Conservation (phyloP, 345 rosid species). For the Pistacia integerrima region DNA sequence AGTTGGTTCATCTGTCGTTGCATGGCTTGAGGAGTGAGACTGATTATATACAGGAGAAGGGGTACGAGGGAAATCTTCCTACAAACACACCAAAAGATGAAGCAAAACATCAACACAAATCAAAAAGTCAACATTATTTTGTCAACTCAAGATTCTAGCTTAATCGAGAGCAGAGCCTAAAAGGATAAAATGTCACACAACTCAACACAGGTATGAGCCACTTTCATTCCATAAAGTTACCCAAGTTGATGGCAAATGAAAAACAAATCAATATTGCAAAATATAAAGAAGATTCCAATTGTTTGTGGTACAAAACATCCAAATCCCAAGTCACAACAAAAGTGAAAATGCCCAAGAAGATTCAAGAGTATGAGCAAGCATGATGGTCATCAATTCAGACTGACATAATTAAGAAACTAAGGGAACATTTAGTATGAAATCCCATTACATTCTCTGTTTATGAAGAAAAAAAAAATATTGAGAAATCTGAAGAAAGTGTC, state of each 20-base stretch:
- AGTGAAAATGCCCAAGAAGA: neutral
- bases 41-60: conserved; percentile 78
- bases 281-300: neutral
- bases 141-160: neutral
- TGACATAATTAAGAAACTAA: neutral
- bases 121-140: no score
- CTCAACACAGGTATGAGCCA: neutral
- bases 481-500: neutral
- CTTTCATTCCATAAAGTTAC: neutral
- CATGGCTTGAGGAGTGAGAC: conserved; percentile 67
- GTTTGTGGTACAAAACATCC: neutral
- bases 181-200: neutral
- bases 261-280: conserved; percentile 2
- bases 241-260: neutral
- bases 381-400: neutral
- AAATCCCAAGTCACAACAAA: neutral
- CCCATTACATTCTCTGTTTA: neutral
- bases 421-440: neutral
- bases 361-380: neutral
- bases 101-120: conserved; percentile 4
- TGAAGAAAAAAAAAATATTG: neutral
- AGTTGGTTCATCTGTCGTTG: conserved; percentile 48
- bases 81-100: conserved; percentile 35
- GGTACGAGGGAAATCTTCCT: conserved; percentile 47
- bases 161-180: neutral